Evolutionary conservation across 352 stramenopile species (phyloP).

Genomic region (Phytophthora agathidicida): DNA sequence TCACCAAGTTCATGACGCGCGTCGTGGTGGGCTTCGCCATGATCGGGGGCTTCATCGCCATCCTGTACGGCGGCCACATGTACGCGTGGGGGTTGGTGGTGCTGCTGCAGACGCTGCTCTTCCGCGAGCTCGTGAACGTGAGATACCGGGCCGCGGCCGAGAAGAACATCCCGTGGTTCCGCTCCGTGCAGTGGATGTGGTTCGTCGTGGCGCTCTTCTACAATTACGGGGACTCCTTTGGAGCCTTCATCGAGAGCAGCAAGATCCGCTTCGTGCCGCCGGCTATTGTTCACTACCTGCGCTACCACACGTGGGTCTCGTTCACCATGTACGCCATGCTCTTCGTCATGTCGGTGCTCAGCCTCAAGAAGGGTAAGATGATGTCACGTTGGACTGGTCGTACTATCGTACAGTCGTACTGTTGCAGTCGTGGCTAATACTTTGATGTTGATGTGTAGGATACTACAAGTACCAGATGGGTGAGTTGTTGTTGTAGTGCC

Average conservation of each 20-base stretch:
- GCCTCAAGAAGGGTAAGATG: constrained; percentile 87
- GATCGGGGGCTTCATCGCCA: constrained; percentile 72
- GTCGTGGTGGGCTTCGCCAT: constrained; percentile 79
- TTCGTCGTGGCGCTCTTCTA: constrained; percentile 97
- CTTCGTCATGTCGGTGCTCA: constrained; percentile 97
- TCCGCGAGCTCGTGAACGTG: constrained; percentile 98
- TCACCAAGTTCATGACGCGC: constrained; percentile 77
- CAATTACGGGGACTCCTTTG: constrained; percentile 92
- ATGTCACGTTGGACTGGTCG: neutral
- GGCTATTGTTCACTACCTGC: constrained; percentile 85
- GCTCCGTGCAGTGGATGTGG: constrained; percentile 98
- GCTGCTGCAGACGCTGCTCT: constrained; percentile 90
- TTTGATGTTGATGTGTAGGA: constrained; percentile 39
- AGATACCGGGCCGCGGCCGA: constrained; percentile 94
- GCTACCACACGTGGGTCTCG: constrained; percentile 92
- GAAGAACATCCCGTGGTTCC: constrained; percentile 97
- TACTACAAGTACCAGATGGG: constrained; percentile 97
- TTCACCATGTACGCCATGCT: constrained; percentile 95
- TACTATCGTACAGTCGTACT: constrained; percentile 12
- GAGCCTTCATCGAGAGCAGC: constrained; percentile 84
- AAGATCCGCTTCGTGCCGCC: constrained; percentile 84
- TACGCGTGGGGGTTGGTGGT: constrained; percentile 88
- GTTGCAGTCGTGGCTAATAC: constrained; percentile 7
- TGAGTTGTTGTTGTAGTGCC: constrained; percentile 16
- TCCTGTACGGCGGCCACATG: constrained; percentile 83